These are phyloP conservation scores for Tylopilus intermedius DNA, from an alignment of 768 basidiomycete genomes.

Conservation along the genomic window DNA sequence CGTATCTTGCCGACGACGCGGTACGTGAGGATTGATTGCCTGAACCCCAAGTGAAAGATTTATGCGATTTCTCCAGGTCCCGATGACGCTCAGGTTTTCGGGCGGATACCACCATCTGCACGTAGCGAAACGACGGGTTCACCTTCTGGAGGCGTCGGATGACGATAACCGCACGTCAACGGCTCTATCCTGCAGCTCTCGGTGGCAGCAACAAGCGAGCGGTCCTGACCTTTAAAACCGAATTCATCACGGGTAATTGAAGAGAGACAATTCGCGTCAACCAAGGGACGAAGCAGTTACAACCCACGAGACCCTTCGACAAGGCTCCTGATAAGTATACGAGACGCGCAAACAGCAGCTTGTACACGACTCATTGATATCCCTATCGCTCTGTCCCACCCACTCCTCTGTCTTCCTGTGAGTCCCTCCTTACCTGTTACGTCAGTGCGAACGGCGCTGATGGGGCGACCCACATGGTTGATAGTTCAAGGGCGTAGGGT, in stretches of 20 bases:
- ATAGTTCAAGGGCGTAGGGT: no score
- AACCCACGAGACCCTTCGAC: no score
- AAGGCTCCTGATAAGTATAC: no score
- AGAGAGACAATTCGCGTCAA: constrained; percentile 26
- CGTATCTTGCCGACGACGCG: constrained; percentile 52
- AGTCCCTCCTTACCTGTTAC: no score
- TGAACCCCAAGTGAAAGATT: neutral
- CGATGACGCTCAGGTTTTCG: constrained; percentile 60
- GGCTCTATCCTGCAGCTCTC: constrained; percentile 43
- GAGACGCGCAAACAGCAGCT: no score
- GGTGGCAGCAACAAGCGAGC: constrained; percentile 54
- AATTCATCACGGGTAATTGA: constrained; percentile 72
- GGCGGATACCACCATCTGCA: constrained; percentile 46
- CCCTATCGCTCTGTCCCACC: no score
- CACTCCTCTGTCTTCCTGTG: no score
- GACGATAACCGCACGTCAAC: constrained; percentile 40
- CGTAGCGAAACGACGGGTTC: constrained; percentile 67
- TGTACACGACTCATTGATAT: no score
- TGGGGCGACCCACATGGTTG: no score
- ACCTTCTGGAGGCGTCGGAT: constrained; percentile 63
- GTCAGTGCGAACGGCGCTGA: no score
- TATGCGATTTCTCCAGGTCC: constrained; percentile 31
- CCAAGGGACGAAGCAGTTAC: no score
- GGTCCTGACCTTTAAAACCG: constrained; percentile 42
- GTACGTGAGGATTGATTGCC: neutral